These are phyloP conservation scores for Pseudogymnoascus sp. DNA, from an alignment of 2,329 filamentous ascomycete genomes.

Conservation along the genomic window DNA sequence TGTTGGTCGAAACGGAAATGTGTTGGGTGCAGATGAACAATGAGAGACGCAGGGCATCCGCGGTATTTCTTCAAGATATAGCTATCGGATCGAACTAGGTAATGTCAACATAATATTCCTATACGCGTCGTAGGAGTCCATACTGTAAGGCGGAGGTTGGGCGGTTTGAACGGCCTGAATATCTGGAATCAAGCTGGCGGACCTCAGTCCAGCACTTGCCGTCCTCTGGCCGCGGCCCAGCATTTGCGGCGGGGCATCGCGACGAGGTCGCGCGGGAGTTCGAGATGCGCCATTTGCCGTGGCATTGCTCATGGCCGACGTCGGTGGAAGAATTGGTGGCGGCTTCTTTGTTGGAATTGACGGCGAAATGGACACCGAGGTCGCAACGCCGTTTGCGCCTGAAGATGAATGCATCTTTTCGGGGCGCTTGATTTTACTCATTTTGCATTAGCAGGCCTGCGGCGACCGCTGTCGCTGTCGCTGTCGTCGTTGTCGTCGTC, in stretches of 20 bases:
- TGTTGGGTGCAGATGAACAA: constrained; percentile 74
- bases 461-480: constrained; percentile 6
- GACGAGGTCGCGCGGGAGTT: constrained; percentile 48
- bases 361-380: constrained; percentile 33
- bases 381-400: constrained; percentile 12
- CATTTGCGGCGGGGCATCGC: constrained; percentile 42
- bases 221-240: constrained; percentile 42
- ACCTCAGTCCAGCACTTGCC: constrained; percentile 40
- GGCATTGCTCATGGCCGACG: constrained; percentile 38
- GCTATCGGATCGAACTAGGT: constrained; percentile 58
- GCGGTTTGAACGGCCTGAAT: constrained; percentile 30
- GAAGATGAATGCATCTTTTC: constrained; percentile 8
- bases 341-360: constrained; percentile 46
- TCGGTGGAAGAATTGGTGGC: constrained; percentile 44
- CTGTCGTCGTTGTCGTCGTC: constrained; percentile 3
- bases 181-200: constrained; percentile 41
- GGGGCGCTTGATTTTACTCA: constrained; percentile 12
- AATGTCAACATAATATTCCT: constrained; percentile 16
- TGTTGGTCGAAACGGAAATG: constrained; percentile 92
- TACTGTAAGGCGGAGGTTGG: constrained; percentile 47
- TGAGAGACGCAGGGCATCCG: constrained; percentile 66
- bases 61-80: constrained; percentile 79
- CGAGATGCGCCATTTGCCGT: constrained; percentile 34
- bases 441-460: constrained; percentile 8
- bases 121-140: constrained; percentile 19